A percentile compares a stretch with the other conserved stretches of the same genome.
Evolutionary conservation across 257 asterid species (phyloP).

Genomic region (Ligustrum vulgare): DNA sequence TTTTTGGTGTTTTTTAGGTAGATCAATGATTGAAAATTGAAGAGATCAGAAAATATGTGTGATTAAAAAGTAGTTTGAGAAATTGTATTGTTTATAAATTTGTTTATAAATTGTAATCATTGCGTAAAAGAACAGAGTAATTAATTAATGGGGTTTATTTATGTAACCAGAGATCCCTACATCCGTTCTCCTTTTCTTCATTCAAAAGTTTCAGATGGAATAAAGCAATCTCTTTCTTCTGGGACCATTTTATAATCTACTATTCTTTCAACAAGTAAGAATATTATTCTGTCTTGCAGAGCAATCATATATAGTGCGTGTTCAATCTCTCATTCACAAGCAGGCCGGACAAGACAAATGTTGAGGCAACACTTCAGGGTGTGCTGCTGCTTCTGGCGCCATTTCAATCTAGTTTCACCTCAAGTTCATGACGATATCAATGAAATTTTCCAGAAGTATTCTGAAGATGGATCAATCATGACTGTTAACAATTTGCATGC

Average conservation of each 20-base stretch:
- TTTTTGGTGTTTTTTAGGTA: no score
- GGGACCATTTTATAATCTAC: neutral
- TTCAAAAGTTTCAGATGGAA: neutral
- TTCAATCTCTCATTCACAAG: neutral
- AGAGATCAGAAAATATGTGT: no score
- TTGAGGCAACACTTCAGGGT: constrained; percentile 24
- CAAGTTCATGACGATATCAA: constrained; percentile 11
- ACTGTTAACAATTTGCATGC: constrained; percentile 1
- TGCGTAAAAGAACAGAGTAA: no score
- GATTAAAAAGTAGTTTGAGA: no score
- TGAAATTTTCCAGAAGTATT: constrained; percentile 15
- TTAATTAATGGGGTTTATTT: no score
- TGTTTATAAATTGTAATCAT: no score
- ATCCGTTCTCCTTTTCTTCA: neutral
- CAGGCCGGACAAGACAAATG: neutral
- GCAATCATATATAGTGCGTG: neutral
- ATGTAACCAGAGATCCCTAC: neutral
- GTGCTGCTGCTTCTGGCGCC: constrained; percentile 22
- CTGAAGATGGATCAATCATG: constrained; percentile 19
- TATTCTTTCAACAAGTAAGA: neutral
- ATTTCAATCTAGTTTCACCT: constrained; percentile 17
- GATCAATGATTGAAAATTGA: no score
- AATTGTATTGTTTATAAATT: no score
- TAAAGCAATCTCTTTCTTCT: constrained; percentile 10
- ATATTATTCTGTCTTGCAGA: neutral